These are phyloP conservation scores for Zymoseptoria passerinii DNA, from an alignment of 2,329 filamentous ascomycete genomes.

Conservation along the genomic window DNA sequence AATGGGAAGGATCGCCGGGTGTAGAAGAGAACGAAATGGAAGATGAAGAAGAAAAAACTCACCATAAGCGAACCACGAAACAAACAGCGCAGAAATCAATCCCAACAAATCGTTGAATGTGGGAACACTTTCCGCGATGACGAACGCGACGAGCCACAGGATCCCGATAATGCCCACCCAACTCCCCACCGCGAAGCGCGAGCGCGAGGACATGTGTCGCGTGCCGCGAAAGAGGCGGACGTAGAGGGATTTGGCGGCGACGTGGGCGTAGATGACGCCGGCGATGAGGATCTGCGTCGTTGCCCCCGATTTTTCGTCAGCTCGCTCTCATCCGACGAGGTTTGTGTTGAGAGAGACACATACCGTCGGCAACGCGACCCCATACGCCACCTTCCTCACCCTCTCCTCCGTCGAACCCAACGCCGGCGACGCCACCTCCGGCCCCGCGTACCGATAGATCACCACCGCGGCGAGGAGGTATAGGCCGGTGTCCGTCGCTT, in stretches of 20 bases:
- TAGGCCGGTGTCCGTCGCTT: slow-evolving; percentile 50
- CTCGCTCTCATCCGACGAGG: not conserved
- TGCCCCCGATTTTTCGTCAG: too few relatives aligned
- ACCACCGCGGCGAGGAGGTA: slow-evolving; percentile 58
- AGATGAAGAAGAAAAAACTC: not conserved
- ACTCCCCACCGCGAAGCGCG: slow-evolving; percentile 38
- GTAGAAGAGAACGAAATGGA: too few relatives aligned
- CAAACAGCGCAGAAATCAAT: slow-evolving; percentile 53
- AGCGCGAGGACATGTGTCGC: slow-evolving; percentile 34
- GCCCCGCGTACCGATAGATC: slow-evolving; percentile 58
- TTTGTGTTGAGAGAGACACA: not conserved
- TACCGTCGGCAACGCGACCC: slow-evolving; percentile 56
- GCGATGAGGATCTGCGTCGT: slow-evolving; percentile 56
- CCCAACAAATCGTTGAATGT: slow-evolving; percentile 60
- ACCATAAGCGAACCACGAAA: slow-evolving; percentile 49
- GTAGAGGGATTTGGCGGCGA: slow-evolving; percentile 60
- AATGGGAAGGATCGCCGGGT: too few relatives aligned
- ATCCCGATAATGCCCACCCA: slow-evolving; percentile 52
- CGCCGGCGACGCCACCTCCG: slow-evolving; percentile 54
- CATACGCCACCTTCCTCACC: slow-evolving; percentile 57
- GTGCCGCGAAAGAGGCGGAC: slow-evolving; percentile 55
- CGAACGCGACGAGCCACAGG: slow-evolving; percentile 56
- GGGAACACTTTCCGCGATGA: slow-evolving; percentile 63
- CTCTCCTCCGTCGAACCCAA: slow-evolving; percentile 50
- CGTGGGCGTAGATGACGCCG: slow-evolving; percentile 60